phyloP scores from a whole-genome alignment of 768 basidiomycete species.

The Gloeopeniophorella convolvens region DNA sequence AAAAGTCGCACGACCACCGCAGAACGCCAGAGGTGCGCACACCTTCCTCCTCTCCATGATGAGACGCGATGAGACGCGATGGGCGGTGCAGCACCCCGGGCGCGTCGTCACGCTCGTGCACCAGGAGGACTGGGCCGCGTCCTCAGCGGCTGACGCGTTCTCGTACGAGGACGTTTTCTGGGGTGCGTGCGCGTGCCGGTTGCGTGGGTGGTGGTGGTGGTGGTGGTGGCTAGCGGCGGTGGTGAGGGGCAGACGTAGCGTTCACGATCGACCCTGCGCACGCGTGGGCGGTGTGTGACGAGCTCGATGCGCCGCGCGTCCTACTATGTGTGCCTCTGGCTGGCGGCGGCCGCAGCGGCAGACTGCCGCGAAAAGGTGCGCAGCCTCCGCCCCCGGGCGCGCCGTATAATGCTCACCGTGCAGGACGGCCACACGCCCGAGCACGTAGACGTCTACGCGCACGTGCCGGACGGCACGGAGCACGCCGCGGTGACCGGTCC shows the following conservation, averaged over 20 bases:
- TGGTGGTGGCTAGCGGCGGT: no score
- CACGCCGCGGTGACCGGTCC: conserved; percentile 49
- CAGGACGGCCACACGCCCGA: conserved; percentile 90
- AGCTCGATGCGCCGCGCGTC: no score
- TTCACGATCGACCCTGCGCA: conserved; percentile 79
- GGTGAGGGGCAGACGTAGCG: conserved; percentile 64
- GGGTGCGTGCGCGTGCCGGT: conserved; percentile 41
- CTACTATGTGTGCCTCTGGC: background rate
- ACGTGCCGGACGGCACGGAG: conserved; percentile 47
- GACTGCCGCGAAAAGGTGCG: conserved; percentile 83
- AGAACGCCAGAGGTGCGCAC: conserved; percentile 73
- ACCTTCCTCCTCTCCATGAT: background rate
- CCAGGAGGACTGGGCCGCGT: no score
- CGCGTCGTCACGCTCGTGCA: no score
- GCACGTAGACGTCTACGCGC: conserved; percentile 60
- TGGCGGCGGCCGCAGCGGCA: background rate
- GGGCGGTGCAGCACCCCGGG: conserved; percentile 65
- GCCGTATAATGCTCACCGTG: background rate
- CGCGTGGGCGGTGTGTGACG: conserved; percentile 68
- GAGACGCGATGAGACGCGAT: background rate
- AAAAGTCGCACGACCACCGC: conserved; percentile 86
- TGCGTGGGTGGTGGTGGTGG: background rate
- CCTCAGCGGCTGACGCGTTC: conserved; percentile 59
- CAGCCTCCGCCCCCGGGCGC: no score
- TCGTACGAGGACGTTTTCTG: conserved; percentile 75